Percentiles rank a stretch among this genome's conserved stretches.
Conservation (phyloP, 208 protist genomes). For the Trypanosoma avium region DNA sequence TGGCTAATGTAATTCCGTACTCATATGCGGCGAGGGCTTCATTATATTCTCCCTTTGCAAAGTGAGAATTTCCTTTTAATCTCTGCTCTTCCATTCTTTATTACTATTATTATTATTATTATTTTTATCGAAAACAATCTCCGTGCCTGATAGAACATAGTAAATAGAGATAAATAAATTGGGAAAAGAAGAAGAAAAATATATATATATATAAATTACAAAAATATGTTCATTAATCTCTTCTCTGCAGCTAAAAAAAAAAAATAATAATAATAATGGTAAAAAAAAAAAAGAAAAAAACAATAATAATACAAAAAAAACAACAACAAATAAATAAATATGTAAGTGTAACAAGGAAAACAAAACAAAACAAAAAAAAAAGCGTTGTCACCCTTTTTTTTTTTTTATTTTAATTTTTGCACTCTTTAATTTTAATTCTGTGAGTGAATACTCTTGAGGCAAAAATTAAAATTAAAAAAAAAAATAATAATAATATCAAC, state of each 20-base stretch:
- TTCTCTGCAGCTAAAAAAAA: too few species aligned
- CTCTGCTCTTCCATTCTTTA: background rate
- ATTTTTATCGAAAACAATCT: too few species aligned
- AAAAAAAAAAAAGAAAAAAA: conserved; percentile 9
- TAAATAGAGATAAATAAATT: background rate
- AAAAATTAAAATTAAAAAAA: conserved; percentile 12
- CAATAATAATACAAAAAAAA: background rate
- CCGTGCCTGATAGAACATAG: too few species aligned
- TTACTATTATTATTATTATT: background rate
- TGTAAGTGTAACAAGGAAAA: background rate
- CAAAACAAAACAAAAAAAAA: conserved; percentile 18
- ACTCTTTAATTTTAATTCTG: too few species aligned
- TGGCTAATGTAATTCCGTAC: background rate
- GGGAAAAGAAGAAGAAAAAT: background rate
- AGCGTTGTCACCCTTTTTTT: too few species aligned
- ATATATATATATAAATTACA: too few species aligned
- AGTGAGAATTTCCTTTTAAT: background rate
- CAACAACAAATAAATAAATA: background rate
- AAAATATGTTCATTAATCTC: too few species aligned
- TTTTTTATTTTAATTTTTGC: too few species aligned
- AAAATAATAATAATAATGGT: too few species aligned
- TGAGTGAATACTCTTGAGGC: too few species aligned
- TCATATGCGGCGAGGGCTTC: background rate
- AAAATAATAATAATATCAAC: conserved; percentile 14
- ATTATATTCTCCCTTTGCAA: background rate